Base-by-base conservation (phyloP, 129 eudicot species). In the Dittrichia graveolens region DNA sequence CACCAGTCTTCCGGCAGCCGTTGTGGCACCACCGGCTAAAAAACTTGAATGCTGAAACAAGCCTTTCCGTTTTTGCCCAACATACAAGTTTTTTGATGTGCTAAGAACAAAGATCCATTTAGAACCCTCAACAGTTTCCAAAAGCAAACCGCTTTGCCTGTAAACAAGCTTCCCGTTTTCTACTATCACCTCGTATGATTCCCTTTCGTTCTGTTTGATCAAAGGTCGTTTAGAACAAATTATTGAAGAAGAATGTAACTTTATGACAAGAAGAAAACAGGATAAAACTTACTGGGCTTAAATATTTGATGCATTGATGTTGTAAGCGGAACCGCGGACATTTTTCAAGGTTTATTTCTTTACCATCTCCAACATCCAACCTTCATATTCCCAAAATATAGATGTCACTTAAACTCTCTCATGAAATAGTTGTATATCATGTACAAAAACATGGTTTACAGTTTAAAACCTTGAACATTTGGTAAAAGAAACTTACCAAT, bases 321-420 rank as follows among this genome's bases (percentile, higher is more conserved):
- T 92, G 96, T 71, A 92, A 64, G 12, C 77, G 83, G 50, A 68
- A 45, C 74, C 98, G 83, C 5, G 98, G 78, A 75, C 96, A 92
- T 40, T 78, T 89, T 71, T 92, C 88, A 3, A 89, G 82, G 55
- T 89, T 92, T 53, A 87, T 73, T 72, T 92, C 98, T 75, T 87
- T 92, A 10, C 98, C 98, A 71, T 92, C 91, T 83, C 98, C 98
- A 78, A 92, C 87, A 80, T 93, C 98, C 96, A 93, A 80, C 98
- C 98, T 92, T 71, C 73, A 71, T 14, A 59, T 78, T 59, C 45
- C 13, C 69, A 40, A 75, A 50, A 47, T 19, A 35, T 39, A 76
- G 31, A 24, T 24, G 31, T 24, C 31, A 24, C 31, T 24, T 24
- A 24, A 2, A 24, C 31, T 24, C 31, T 24, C 2, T 24, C 31